Evolutionary conservation across 2,329 filamentous ascomycete species (phyloP).

Genomic region (Drechslerella dactyloides): DNA sequence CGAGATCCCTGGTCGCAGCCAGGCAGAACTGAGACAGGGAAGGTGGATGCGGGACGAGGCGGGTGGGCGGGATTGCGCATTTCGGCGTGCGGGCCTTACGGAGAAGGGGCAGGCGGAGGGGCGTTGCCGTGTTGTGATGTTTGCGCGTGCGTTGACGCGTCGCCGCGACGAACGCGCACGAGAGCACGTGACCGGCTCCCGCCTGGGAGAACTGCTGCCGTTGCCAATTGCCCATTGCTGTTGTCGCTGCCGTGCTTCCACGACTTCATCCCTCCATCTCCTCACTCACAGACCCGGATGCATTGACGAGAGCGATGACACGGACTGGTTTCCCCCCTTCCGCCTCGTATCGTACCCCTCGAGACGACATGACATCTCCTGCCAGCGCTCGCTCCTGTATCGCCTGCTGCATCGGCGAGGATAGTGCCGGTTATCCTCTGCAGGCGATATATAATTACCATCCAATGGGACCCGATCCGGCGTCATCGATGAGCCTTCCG

Average conservation of each 20-base stretch:
- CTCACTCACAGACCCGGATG: too few species aligned
- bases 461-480: slow-evolving; percentile 15
- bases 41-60: slow-evolving; percentile 24
- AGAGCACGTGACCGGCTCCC: slow-evolving; percentile 19
- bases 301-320: too few species aligned
- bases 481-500: slow-evolving; percentile 11
- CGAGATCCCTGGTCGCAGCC: background rate
- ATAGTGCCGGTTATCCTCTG: slow-evolving; percentile 2
- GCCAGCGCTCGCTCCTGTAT: slow-evolving; percentile 2
- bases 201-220: too few species aligned
- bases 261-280: too few species aligned
- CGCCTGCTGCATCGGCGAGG: slow-evolving; percentile 4
- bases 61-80: slow-evolving; percentile 48
- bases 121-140: slow-evolving; percentile 2
- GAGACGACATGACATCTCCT: too few species aligned
- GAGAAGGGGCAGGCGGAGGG: background rate
- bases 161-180: slow-evolving; percentile 15
- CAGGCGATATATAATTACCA: slow-evolving; percentile 5
- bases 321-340: too few species aligned
- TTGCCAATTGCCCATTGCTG: too few species aligned
- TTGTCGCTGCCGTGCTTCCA: too few species aligned
- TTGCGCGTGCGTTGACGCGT: slow-evolving; percentile 32
- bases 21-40: slow-evolving; percentile 5
- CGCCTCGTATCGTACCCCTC: too few species aligned
- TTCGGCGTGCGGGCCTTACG: slow-evolving; percentile 8